Evolutionary conservation across 306 rosid species (phyloP).

Genomic region (Prunus dulcis): DNA sequence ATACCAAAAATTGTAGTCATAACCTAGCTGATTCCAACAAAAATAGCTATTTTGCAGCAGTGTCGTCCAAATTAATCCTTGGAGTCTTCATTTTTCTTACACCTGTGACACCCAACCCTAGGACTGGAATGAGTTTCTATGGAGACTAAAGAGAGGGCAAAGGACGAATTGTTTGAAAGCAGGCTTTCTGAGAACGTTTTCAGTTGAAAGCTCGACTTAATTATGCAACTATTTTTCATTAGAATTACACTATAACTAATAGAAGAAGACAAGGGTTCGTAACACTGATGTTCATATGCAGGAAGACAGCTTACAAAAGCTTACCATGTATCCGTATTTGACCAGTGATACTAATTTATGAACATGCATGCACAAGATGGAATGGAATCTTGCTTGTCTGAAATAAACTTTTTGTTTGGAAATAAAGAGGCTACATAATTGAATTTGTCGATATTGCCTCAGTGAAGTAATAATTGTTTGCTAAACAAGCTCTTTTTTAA

Average conservation of each 20-base stretch:
- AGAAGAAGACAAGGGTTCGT: background rate
- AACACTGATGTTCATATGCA: background rate
- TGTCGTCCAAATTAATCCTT: too few relatives aligned
- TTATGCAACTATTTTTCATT: background rate
- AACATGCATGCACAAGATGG: background rate
- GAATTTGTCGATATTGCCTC: background rate
- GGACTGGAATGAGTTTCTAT: too few relatives aligned
- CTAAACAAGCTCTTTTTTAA: slow-evolving; percentile 28
- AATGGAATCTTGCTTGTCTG: background rate
- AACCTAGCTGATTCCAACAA: too few relatives aligned
- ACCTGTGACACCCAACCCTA: too few relatives aligned
- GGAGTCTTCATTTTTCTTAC: too few relatives aligned
- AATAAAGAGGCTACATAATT: background rate
- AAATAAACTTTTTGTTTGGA: background rate
- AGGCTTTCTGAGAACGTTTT: too few relatives aligned
- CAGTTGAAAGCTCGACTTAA: too few relatives aligned
- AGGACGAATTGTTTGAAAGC: too few relatives aligned
- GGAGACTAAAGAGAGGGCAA: too few relatives aligned
- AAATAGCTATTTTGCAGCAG: too few relatives aligned
- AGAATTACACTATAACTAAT: background rate
- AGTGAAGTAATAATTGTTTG: slow-evolving; percentile 10
- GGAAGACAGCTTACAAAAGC: background rate
- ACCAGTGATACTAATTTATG: background rate
- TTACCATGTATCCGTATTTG: background rate
- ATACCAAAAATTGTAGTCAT: too few relatives aligned